phyloP scores from a whole-genome alignment of 1,284 basidiomycete species.

The Trametes versicolor region DNA sequence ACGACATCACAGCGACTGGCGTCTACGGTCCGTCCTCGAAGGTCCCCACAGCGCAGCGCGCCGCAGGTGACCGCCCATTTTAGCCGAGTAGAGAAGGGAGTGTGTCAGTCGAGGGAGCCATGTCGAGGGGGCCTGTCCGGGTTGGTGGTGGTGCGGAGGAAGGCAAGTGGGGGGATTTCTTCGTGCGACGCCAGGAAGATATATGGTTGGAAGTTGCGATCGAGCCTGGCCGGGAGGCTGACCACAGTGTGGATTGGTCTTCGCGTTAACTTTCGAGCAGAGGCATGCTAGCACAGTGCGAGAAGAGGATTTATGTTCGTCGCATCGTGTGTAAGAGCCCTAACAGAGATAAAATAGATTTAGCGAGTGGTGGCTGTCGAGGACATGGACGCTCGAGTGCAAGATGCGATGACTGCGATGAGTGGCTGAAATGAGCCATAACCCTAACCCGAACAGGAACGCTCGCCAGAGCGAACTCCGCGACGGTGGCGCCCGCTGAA shows the following conservation, averaged over 20 bases:
- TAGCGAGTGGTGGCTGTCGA: no score
- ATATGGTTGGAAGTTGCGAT: neutral
- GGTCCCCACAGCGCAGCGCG: neutral
- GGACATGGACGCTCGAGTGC: no score
- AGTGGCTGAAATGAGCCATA: no score
- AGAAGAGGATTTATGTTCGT: neutral
- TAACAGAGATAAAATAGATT: no score
- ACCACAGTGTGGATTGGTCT: neutral
- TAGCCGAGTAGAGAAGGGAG: neutral
- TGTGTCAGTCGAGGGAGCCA: neutral
- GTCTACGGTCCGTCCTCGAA: neutral
- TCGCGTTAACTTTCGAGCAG: neutral
- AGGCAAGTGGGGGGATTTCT: neutral
- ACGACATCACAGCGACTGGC: neutral
- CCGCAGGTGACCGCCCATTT: neutral
- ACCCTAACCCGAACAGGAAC: no score
- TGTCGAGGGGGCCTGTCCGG: neutral
- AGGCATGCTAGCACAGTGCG: neutral
- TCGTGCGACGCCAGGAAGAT: neutral
- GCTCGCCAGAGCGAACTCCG: no score
- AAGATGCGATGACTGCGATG: no score
- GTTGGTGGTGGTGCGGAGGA: neutral
- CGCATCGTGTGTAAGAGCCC: no score
- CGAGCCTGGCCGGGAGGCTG: constrained; percentile 1
- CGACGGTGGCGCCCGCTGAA: no score